phyloP scores from a whole-genome alignment of 306 rosid genomes.

The Lathyrus oleraceus region DNA sequence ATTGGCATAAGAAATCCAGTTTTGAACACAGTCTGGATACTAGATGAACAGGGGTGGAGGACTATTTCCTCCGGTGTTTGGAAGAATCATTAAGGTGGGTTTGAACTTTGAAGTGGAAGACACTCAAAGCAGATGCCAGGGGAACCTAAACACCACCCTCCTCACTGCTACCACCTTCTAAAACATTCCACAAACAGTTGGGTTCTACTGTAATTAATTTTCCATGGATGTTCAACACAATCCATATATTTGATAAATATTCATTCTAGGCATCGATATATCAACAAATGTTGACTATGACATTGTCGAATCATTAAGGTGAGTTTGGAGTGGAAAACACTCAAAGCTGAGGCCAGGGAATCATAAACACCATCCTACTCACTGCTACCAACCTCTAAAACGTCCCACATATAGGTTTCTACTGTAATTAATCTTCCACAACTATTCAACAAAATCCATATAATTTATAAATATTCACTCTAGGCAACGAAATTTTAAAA shows the following conservation, averaged over 20 bases:
- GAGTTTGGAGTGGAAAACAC: too few relatives aligned
- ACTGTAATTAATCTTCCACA: slow-evolving; percentile 13
- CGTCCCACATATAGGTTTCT: slow-evolving; percentile 19
- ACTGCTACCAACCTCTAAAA: slow-evolving; percentile 21
- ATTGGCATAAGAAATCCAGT: slow-evolving; percentile 16
- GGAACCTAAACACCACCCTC: slow-evolving; percentile 5
- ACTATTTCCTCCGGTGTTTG: neutral
- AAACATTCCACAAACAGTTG: neutral
- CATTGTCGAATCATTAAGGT: neutral
- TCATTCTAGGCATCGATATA: neutral
- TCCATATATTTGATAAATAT: neutral
- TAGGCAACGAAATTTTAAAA: neutral
- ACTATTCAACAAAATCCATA: slow-evolving; percentile 8
- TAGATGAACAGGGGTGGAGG: neutral
- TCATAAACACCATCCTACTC: slow-evolving; percentile 11
- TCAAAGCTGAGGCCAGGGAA: too few relatives aligned
- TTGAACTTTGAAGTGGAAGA: too few relatives aligned
- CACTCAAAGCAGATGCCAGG: too few relatives aligned
- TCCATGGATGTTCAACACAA: slow-evolving; percentile 9
- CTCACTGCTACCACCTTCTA: slow-evolving; percentile 20
- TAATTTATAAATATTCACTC: neutral
- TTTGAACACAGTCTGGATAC: slow-evolving; percentile 5
- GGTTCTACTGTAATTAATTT: slow-evolving; percentile 18
- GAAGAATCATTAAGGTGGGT: neutral
- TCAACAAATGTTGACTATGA: slow-evolving; percentile 7